A percentile compares a stretch with the other conserved stretches of the same genome.
These are phyloP conservation scores for Aspergillus avenaceus DNA, from an alignment of 495 filamentous ascomycete genomes.

Conservation along the genomic window DNA sequence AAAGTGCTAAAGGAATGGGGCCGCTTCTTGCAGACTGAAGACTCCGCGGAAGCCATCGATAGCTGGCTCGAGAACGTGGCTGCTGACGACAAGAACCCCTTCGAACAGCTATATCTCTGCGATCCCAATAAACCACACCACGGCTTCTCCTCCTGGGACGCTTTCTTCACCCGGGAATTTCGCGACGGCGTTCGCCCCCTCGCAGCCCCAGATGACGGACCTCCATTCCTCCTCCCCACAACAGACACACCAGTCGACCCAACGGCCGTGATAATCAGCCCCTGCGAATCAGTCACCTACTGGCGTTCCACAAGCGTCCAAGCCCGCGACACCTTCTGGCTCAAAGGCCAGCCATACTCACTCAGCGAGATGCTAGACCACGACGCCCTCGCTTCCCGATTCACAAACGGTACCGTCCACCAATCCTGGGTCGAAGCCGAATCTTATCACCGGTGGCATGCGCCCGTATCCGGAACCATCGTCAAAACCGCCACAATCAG, in stretches of 20 bases:
- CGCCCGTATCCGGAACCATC: constrained; percentile 47
- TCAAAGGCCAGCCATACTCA: constrained; percentile 58
- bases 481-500: constrained; percentile 37
- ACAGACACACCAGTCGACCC: constrained; percentile 48
- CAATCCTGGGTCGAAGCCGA: constrained; percentile 53
- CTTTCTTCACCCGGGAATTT: constrained; percentile 39
- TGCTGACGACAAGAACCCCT: constrained; percentile 35
- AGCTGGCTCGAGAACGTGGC: constrained; percentile 6
- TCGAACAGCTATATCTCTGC: no score
- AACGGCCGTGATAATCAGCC: constrained; percentile 52
- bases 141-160: no score
- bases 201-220: constrained; percentile 36
- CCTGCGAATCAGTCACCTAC: constrained; percentile 49
- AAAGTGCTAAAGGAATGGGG: constrained; percentile 59
- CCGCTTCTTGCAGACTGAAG: constrained; percentile 41
- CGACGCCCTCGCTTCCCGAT: constrained; percentile 10
- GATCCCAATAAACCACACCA: background rate
- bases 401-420: constrained; percentile 49
- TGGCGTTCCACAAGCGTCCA: background rate
- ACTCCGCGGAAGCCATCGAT: constrained; percentile 24
- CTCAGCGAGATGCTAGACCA: constrained; percentile 51
- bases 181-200: constrained; percentile 69
- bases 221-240: no score
- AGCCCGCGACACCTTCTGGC: constrained; percentile 45
- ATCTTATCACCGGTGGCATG: constrained; percentile 58